Base-by-base conservation (phyloP, 2,329 filamentous ascomycete genomes). In the Metarhizium rileyi region DNA sequence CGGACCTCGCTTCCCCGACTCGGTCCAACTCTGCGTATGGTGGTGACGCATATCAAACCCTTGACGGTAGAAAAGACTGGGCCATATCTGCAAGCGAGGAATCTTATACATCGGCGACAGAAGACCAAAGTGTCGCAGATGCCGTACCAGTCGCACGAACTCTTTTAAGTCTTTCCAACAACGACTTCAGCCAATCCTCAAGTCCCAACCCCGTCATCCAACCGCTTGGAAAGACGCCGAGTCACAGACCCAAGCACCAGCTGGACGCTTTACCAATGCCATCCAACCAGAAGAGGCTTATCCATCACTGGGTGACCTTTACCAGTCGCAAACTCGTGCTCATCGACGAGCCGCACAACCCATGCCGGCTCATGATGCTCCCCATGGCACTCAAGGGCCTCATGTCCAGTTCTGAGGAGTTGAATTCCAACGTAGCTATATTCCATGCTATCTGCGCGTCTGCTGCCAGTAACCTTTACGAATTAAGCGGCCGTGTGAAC, bases 391-490 rank as follows among this genome's bases (percentile, higher is more conserved):
- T 60, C 23, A 46, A 42, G 5, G 58, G 58, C 16, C 44, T 59
- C 12, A 53, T 52, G 16, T 56, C 55, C 20, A 49, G 36, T 23
- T 51, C 53, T 3, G 38, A 49, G 2, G 52, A 52, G 16, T 60
- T 56, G 12, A 59, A 50, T 12, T 51, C 57, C 18, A 49, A 59
- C 33, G 52, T 60, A 4, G 55, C 53, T 20, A 56, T 54, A 2
- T 60, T 60, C 42, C 58, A 60, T 28, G 58, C 57, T 30, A 46
- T 60, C 16, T 60, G 70, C 16, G 66, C 71, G 0, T 67, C 66
- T 4, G 69, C 70, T 4, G 66, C 67, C 0, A 67, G 70, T 45
- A 61, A 66, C 18, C 52, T 71, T 0, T 68, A 66, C 52, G 70
- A 69, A 62, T 65, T 72, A 41, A 66, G 69, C 1, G 52, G 52